Evolutionary conservation across 768 basidiomycete species (phyloP), one percentile per base, ranked within the genome.

Genomic region (Boletus subcaerulescens): DNA sequence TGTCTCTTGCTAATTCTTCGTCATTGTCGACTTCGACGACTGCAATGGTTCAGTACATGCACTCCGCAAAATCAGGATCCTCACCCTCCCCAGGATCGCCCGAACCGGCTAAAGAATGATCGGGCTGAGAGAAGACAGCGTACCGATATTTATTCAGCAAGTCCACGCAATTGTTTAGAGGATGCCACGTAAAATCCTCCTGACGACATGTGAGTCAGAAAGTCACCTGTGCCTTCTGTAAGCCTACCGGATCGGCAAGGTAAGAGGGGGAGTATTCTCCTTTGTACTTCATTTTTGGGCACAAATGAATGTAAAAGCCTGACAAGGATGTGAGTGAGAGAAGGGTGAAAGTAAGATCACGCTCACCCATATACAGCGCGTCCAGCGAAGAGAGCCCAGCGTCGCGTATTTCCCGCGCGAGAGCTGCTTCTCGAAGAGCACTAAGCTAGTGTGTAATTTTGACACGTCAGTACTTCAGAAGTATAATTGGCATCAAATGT

Each of bases 251-350:
- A 70, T 98, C 95, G 13, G 83, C 80, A 18, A 98, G 78, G 59
- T 82, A 92, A 3, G 95, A 97, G 0, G 96, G 96, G 0, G 77
- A 69, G 61, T 95, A 99, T 52, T 97, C 93, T 29, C 86, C 94
- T 65, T 99, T 99, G 73, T 99, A 98, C 52, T 79, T 79, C 97
- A 98, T 98, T 72, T 99, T 99, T 48, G 75, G 82, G 65, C 95
- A 98, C 3, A 89, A 84, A 61, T 97, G 81, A 38, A 98, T 89
- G 69, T 98, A 98, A 70, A 84, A 98, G 8, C 95, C 95, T 97
- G 45, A 62, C 24, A 11, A 10, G 17, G 7, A 15, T 5, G 13
- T 12, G 38, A 26, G 39, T 9, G 24, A 33, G 46, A 31, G 26
- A 24, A 22, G 18, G 17, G 50, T 40, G 20, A 22, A 32, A 26